Evolutionary conservation across 345 rosid genomes (phyloP), one percentile per base, ranked within the genome.

Genomic region (Boechera retrofracta): DNA sequence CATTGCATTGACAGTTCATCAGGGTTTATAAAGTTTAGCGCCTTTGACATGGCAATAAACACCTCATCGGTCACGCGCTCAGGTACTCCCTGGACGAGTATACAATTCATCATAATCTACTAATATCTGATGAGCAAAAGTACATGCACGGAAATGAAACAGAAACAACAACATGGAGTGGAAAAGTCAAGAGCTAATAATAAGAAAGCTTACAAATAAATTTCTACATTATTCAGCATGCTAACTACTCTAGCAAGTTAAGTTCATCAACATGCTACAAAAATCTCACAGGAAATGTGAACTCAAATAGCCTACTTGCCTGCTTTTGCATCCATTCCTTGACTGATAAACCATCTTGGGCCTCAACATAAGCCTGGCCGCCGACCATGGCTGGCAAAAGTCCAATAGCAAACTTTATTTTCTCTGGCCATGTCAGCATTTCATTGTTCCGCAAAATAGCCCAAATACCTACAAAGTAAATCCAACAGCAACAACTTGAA

Each of bases 31-130:
- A 94, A 94, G 84, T 94, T 94, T 59, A 90, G 83, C 7, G 98
- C 98, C 88, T 94, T 92, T 69, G 98, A 92, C 98, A 94, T 94
- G 74, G 98, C 97, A 82, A 94, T 89, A 62, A 94, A 92, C 85
- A 94, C 98, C 83, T 94, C 96, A 1, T 85, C 82, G 35, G 94
- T 94, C 81, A 94, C 98, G n/a, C 96, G 89, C 60, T 89, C 92
- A 69, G 98, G 98, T 53, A 94, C 59, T 6, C 98, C 98, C 98
- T 94, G 39, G 26, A 69, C 4, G 0, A 29, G 7, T 42, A 64
- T 28, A 28, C 2, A 33, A 26, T 49, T 59, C 26, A 60, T 67
- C n/a, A 73, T 45, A 32, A 67, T 48, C 65, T 16, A 5, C 18
- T 67, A 24, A 57, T 48, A 60, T 44, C 15, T 64, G 49, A 58